Percentiles rank a stretch among this genome's conserved stretches.
phyloP scores from a whole-genome alignment of 495 filamentous ascomycete genomes.

The Opeltia flavorubescens region DNA sequence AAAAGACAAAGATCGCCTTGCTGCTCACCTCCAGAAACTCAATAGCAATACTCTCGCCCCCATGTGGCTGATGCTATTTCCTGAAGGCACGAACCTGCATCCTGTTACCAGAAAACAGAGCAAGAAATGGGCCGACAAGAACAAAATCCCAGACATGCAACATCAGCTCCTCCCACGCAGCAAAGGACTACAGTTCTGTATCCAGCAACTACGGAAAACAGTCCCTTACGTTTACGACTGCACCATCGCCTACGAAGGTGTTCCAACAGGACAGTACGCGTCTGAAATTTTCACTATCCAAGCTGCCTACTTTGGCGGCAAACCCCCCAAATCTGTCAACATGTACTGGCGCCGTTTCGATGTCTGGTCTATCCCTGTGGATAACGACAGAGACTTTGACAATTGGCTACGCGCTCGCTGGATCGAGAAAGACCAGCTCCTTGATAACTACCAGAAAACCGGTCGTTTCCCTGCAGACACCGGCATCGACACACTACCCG shows the following conservation, averaged over 20 bases:
- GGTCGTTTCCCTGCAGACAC: conserved; percentile 54
- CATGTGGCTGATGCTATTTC: conserved; percentile 80
- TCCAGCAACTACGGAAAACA: conserved; percentile 54
- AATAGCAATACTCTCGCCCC: conserved; percentile 48
- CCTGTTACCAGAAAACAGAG: conserved; percentile 49
- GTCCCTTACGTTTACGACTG: conserved; percentile 77
- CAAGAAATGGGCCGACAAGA: conserved; percentile 54
- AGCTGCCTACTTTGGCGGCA: conserved; percentile 60
- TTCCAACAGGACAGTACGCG: conserved; percentile 61
- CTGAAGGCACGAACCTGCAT: conserved; percentile 68
- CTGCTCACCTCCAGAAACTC: conserved; percentile 54
- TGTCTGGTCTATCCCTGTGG: conserved; percentile 50
- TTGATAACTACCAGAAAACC: conserved; percentile 54
- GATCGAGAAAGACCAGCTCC: conserved; percentile 65
- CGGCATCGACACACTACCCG: conserved; percentile 12
- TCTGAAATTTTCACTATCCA: conserved; percentile 63
- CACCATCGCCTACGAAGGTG: conserved; percentile 71
- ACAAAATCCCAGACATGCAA: conserved; percentile 46
- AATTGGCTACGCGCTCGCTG: conserved; percentile 62
- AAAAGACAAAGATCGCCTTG: conserved; percentile 57
- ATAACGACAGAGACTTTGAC: conserved; percentile 48
- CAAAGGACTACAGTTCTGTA: conserved; percentile 62
- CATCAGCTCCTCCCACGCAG: conserved; percentile 61
- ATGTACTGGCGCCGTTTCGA: conserved; percentile 71
- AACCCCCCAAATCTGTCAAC: conserved; percentile 69